Evolutionary conservation across 2,329 filamentous ascomycete species (phyloP).

Genomic region (Endocalyx cinctus): DNA sequence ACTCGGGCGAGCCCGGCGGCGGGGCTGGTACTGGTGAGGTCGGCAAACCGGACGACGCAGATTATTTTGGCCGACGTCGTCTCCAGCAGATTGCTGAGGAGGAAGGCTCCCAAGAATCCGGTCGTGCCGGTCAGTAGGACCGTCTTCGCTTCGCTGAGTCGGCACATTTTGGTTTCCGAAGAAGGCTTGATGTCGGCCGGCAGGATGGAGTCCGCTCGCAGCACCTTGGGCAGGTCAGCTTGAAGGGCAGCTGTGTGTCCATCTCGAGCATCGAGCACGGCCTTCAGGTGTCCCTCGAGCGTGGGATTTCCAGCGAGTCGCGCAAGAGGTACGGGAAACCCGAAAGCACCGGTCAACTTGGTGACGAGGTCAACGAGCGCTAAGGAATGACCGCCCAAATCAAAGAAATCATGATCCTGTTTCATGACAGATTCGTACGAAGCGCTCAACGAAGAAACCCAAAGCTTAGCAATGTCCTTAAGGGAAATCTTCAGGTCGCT

Average conservation of each 20-base stretch:
- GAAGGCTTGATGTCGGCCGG: conserved; percentile 66
- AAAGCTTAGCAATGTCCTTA: conserved; percentile 64
- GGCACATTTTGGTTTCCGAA: conserved; percentile 47
- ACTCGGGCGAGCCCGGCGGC: conserved; percentile 67
- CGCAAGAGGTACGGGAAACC: conserved; percentile 66
- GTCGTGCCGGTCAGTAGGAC: conserved; percentile 72
- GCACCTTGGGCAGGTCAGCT: conserved; percentile 65
- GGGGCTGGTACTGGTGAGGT: conserved; percentile 59
- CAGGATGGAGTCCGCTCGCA: conserved; percentile 62
- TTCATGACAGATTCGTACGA: conserved; percentile 55
- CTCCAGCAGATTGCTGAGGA: conserved; percentile 65
- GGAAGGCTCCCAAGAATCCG: conserved; percentile 71
- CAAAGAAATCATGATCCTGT: conserved; percentile 73
- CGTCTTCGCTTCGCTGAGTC: conserved; percentile 61
- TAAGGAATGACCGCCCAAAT: conserved; percentile 74
- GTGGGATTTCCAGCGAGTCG: conserved; percentile 69
- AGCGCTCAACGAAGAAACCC: conserved; percentile 67
- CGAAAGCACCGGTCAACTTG: conserved; percentile 63
- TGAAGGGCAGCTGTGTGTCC: conserved; percentile 71
- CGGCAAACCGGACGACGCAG: conserved; percentile 68
- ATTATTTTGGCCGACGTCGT: conserved; percentile 64
- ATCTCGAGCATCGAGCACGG: conserved; percentile 65
- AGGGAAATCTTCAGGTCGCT: conserved; percentile 61
- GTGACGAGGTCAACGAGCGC: conserved; percentile 74
- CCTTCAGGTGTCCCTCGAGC: conserved; percentile 66